Evolutionary conservation across 23 red algal species (phyloP).

Genomic region (Chondrus crispus): DNA sequence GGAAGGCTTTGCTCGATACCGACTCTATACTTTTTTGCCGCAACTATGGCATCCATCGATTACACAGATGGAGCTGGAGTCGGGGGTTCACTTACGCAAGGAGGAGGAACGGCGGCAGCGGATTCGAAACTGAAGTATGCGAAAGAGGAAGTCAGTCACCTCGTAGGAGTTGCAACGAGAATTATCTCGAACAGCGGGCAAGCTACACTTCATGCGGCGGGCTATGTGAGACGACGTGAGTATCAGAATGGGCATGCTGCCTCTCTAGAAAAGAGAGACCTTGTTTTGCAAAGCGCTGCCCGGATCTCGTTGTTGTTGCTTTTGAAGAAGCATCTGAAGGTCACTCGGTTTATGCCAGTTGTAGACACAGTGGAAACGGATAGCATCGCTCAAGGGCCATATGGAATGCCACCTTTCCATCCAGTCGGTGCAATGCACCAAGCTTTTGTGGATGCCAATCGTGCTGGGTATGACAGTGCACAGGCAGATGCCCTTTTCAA

Average conservation of each 20-base stretch:
- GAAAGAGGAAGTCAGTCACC: constrained; percentile 43
- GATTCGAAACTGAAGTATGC: constrained; percentile 47
- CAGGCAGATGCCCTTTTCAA: neutral
- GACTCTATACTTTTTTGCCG: constrained; percentile 39
- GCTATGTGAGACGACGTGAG: no score
- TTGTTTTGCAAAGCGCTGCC: neutral
- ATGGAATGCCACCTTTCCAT: neutral
- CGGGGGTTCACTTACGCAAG: constrained; percentile 41
- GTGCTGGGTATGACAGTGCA: neutral
- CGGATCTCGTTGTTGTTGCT: constrained; percentile 34
- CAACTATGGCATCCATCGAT: constrained; percentile 37
- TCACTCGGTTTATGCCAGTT: constrained; percentile 13
- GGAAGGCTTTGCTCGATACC: constrained; percentile 21
- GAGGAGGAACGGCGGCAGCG: constrained; percentile 65
- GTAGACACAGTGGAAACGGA: neutral
- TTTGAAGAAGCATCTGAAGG: constrained; percentile 41
- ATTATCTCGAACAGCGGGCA: constrained; percentile 59
- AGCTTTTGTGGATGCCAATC: neutral
- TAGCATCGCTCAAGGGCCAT: neutral
- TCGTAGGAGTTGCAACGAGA: constrained; percentile 19
- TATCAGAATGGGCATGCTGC: neutral
- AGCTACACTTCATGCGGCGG: constrained; percentile 21
- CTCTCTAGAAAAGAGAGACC: neutral
- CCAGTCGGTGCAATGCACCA: neutral
- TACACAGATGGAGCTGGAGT: constrained; percentile 47